These are phyloP conservation scores for Arthrobotrys sphaeroides DNA, from an alignment of 2,329 filamentous ascomycete species.

Conservation along the genomic window DNA sequence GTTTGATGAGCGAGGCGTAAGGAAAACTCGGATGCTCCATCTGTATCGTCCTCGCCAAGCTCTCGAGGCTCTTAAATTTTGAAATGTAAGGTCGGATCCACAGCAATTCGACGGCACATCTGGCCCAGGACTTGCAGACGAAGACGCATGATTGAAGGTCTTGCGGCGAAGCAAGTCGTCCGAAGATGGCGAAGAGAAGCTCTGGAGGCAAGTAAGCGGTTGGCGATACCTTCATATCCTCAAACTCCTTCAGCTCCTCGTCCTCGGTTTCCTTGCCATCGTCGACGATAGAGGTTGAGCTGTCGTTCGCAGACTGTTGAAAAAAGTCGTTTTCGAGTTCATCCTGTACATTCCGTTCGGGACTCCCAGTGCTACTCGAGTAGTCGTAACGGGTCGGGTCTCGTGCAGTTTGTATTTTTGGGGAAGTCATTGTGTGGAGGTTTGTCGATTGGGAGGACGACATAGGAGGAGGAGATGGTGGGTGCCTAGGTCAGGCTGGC, in stretches of 20 bases:
- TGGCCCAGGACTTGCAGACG: conserved; percentile 92
- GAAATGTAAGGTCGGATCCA: conserved; percentile 95
- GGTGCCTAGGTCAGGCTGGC: conserved; percentile 12
- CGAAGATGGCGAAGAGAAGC: conserved; percentile 91
- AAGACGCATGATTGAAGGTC: conserved; percentile 90
- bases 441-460: conserved; percentile 1
- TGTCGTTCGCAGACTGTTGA: conserved; percentile 56
- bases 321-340: conserved; percentile 57
- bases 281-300: conserved; percentile 56
- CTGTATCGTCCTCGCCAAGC: conserved; percentile 80
- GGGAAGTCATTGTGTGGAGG: conserved; percentile 53
- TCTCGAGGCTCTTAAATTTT: conserved; percentile 81
- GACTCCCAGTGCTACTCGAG: conserved; percentile 57
- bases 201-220: conserved; percentile 89
- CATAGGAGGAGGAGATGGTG: neutral
- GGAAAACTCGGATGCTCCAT: conserved; percentile 80
- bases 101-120: conserved; percentile 88
- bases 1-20: conserved; percentile 89
- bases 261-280: conserved; percentile 52
- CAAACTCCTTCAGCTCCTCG: conserved; percentile 56
- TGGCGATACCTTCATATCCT: conserved; percentile 57
- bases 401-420: conserved; percentile 43
- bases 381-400: conserved; percentile 53
- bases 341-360: conserved; percentile 56
- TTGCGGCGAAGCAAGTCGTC: conserved; percentile 77